Evolutionary conservation across 2,329 filamentous ascomycete genomes (phyloP).

Genomic region (Fusarium keratoplasticum): DNA sequence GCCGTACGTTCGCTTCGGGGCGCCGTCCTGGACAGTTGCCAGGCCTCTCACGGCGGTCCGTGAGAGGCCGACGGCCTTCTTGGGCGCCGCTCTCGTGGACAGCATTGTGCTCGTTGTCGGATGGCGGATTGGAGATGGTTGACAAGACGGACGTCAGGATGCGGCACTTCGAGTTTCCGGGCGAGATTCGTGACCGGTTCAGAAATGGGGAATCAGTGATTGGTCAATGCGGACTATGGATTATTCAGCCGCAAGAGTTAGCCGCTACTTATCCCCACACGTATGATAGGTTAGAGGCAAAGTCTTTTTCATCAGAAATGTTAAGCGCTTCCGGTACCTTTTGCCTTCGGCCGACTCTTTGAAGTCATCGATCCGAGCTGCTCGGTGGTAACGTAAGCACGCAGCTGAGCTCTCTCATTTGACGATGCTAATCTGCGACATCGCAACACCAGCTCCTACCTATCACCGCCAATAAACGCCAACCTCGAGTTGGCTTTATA

Average conservation of each 20-base stretch:
- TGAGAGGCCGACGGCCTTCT: constrained; percentile 54
- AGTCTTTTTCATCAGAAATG: constrained; percentile 36
- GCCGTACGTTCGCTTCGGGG: constrained; percentile 80
- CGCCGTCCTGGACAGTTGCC: constrained; percentile 82
- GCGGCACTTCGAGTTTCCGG: constrained; percentile 52
- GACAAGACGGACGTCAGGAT: constrained; percentile 46
- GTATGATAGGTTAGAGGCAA: fast-evolving
- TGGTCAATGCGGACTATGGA: constrained; percentile 52
- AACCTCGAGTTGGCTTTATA: constrained; percentile 15
- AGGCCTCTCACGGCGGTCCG: constrained; percentile 72
- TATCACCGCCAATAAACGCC: constrained; percentile 9
- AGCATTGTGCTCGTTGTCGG: constrained; percentile 56
- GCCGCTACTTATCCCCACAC: constrained; percentile 37
- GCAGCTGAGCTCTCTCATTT: constrained; percentile 24
- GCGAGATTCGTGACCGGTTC: constrained; percentile 49
- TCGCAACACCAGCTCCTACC: constrained; percentile 28
- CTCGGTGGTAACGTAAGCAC: constrained; percentile 30
- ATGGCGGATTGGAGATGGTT: constrained; percentile 46
- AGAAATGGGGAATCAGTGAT: constrained; percentile 55
- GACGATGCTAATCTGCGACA: constrained; percentile 11
- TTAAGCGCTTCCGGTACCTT: constrained; percentile 23
- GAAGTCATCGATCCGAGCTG: constrained; percentile 43
- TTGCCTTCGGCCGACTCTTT: constrained; percentile 25
- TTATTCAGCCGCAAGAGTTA: constrained; percentile 48
- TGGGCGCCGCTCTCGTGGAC: constrained; percentile 57